phyloP scores from a whole-genome alignment of 441 rosid genomes.

The Adansonia grandidieri region DNA sequence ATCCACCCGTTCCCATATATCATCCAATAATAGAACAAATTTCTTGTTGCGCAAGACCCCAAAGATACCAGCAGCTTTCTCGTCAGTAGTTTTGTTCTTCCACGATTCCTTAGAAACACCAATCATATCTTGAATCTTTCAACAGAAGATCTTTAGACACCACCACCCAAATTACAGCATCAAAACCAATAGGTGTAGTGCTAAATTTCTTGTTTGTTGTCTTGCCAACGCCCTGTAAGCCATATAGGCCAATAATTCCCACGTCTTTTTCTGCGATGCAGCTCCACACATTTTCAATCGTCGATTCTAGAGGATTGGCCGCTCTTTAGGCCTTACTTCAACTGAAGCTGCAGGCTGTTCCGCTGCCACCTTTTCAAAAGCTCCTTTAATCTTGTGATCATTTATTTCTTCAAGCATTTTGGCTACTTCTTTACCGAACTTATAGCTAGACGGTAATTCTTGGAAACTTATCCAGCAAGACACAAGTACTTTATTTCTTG shows the following conservation, averaged over 20 bases:
- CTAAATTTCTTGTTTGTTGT: neutral
- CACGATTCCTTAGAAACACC: neutral
- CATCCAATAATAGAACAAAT: conserved; percentile 2
- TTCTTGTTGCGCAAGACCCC: neutral
- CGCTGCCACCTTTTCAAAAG: neutral
- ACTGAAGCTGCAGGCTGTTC: neutral
- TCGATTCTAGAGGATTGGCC: neutral
- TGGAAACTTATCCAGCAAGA: neutral
- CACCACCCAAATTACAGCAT: neutral
- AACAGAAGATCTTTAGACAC: neutral
- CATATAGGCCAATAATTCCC: neutral
- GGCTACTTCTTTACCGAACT: neutral
- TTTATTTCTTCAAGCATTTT: neutral
- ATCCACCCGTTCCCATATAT: neutral
- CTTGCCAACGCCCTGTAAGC: neutral
- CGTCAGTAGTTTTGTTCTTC: neutral
- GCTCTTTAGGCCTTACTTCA: neutral
- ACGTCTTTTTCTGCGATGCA: neutral
- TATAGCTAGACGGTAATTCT: neutral
- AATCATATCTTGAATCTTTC: neutral
- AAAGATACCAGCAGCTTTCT: neutral
- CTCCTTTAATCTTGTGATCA: neutral
- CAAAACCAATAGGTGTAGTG: neutral
- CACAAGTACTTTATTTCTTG: neutral
- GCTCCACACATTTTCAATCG: neutral